These are phyloP conservation scores for Penicillium subrubescens DNA, from an alignment of 495 filamentous ascomycete species.

Conservation along the genomic window DNA sequence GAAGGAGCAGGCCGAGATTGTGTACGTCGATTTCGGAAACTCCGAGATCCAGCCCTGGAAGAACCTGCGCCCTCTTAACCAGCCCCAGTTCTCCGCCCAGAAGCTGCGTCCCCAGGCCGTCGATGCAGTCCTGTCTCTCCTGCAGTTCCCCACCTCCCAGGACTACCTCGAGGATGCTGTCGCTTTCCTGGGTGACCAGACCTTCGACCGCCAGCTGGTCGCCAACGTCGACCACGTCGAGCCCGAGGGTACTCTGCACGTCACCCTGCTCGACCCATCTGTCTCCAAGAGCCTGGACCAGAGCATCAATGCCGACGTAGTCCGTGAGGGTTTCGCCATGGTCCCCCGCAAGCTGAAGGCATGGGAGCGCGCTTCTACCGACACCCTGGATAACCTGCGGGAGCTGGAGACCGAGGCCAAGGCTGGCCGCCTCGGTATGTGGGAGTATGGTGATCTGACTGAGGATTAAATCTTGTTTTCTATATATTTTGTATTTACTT, in stretches of 20 bases:
- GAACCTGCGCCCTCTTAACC: slow-evolving; percentile 72
- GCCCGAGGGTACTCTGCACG: slow-evolving; percentile 74
- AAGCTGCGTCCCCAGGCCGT: slow-evolving; percentile 84
- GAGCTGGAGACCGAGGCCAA: slow-evolving; percentile 75
- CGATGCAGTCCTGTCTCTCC: slow-evolving; percentile 84
- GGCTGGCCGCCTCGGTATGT: slow-evolving; percentile 77
- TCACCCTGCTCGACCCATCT: slow-evolving; percentile 80
- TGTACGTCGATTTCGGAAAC: slow-evolving; percentile 98
- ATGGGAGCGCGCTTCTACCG: slow-evolving; percentile 78
- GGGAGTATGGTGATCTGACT: slow-evolving; percentile 96
- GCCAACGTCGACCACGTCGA: slow-evolving; percentile 85
- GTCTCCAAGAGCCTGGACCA: slow-evolving; percentile 62
- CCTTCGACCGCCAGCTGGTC: slow-evolving; percentile 70
- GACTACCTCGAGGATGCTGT: slow-evolving; percentile 84
- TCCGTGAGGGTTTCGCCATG: slow-evolving; percentile 83
- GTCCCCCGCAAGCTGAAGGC: slow-evolving; percentile 84
- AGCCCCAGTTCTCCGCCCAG: slow-evolving; percentile 73
- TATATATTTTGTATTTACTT: slow-evolving; percentile 13
- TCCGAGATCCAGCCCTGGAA: slow-evolving; percentile 84
- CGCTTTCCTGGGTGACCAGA: slow-evolving; percentile 66
- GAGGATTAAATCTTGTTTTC: slow-evolving; percentile 63
- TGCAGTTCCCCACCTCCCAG: slow-evolving; percentile 75
- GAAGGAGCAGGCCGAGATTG: slow-evolving; percentile 81
- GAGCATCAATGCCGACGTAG: slow-evolving; percentile 83
- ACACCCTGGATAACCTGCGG: slow-evolving; percentile 66